Conservation (phyloP, 2,329 filamentous ascomycete species). For the Orbilia oligospora region DNA sequence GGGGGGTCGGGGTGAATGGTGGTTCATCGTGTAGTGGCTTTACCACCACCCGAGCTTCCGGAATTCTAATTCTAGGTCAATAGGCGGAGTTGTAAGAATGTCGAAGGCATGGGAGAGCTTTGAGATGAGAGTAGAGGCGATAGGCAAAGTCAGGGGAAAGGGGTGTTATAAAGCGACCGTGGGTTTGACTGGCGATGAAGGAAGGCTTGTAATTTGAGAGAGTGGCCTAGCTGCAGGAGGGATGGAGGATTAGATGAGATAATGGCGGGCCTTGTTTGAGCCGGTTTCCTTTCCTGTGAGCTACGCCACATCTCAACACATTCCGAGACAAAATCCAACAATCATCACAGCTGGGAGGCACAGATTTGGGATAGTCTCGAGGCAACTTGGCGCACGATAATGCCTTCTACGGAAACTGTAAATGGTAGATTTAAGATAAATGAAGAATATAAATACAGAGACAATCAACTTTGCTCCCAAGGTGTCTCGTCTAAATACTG, state of each 20-base stretch:
- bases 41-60: slow-evolving; percentile 44
- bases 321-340: slow-evolving; percentile 6
- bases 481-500: not conserved
- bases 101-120: slow-evolving; percentile 12
- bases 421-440: too few species aligned
- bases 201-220: not conserved
- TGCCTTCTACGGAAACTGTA: too few species aligned
- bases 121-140: not conserved
- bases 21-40: slow-evolving; percentile 51
- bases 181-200: slow-evolving; percentile 26
- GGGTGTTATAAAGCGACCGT: slow-evolving; percentile 29
- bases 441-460: too few species aligned
- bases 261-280: slow-evolving; percentile 14
- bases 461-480: not conserved
- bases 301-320: slow-evolving; percentile 25
- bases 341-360: too few species aligned
- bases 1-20: slow-evolving; percentile 38
- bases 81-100: not conserved
- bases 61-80: not conserved
- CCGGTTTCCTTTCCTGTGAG: slow-evolving; percentile 8
- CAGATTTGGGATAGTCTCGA: too few species aligned
- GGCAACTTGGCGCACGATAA: too few species aligned
- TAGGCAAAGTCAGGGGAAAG: slow-evolving; percentile 11
- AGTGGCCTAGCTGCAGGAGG: slow-evolving; percentile 16
- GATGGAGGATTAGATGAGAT: slow-evolving; percentile 22